phyloP scores from a whole-genome alignment of 2,329 filamentous ascomycete species.

The Capronia epimyces region DNA sequence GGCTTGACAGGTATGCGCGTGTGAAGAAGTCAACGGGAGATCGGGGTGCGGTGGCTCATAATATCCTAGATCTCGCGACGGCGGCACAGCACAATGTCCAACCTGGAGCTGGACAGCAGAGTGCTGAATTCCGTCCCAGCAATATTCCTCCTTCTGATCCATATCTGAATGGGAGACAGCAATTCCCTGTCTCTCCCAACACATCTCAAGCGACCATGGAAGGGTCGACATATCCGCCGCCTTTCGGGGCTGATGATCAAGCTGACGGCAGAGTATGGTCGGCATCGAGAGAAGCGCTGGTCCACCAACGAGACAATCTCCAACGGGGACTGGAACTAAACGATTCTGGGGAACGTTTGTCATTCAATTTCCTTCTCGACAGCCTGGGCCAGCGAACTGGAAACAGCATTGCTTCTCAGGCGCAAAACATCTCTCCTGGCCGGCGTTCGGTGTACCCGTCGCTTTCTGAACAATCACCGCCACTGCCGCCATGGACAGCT shows the following conservation, averaged over 20 bases:
- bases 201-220: constrained; percentile 17
- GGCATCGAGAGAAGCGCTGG: constrained; percentile 35
- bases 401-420: constrained; percentile 33
- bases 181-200: constrained; percentile 31
- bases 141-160: constrained; percentile 12
- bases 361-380: constrained; percentile 67
- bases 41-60: not conserved
- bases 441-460: constrained; percentile 24
- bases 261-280: constrained; percentile 15
- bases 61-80: constrained; percentile 21
- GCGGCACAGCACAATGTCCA: constrained; percentile 27
- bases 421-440: constrained; percentile 7
- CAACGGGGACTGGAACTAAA: constrained; percentile 52
- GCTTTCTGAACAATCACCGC: constrained; percentile 29
- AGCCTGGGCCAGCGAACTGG: constrained; percentile 50
- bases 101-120: constrained; percentile 13
- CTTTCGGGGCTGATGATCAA: constrained; percentile 7
- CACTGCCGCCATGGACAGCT: constrained; percentile 34
- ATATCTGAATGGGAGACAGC: constrained; percentile 32
- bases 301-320: constrained; percentile 40
- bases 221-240: constrained; percentile 8
- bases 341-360: constrained; percentile 57
- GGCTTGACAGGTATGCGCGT: constrained; percentile 40
- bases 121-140: constrained; percentile 12
- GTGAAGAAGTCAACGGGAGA: not conserved